Conservation (phyloP, 805 yeast species). For the Candida nitratophila region DNA sequence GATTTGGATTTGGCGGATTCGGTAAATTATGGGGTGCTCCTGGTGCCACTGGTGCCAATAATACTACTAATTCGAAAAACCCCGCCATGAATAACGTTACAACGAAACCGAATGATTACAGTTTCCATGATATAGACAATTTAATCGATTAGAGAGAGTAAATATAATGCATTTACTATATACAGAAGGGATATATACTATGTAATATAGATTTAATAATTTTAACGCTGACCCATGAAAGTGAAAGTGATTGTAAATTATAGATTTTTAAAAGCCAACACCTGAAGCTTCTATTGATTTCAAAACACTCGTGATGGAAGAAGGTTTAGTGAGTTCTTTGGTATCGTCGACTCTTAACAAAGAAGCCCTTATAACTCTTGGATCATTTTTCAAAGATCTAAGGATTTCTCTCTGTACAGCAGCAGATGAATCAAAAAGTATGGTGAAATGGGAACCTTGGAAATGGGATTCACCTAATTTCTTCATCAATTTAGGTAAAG, state of each 20-base stretch:
- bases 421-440: constrained; percentile 82
- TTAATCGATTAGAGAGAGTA: constrained; percentile 9
- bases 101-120: constrained; percentile 2
- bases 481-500: constrained; percentile 72
- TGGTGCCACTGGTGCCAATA: not conserved
- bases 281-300: constrained; percentile 12
- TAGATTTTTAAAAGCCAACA: not conserved
- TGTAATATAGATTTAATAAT: no score
- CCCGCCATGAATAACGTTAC: not conserved
- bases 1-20: not conserved
- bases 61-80: no score
- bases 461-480: constrained; percentile 86
- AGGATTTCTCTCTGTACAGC: constrained; percentile 81
- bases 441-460: constrained; percentile 81
- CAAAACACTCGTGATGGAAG: constrained; percentile 44
- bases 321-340: constrained; percentile 46
- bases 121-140: constrained; percentile 15
- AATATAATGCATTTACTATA: not conserved
- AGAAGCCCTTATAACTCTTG: constrained; percentile 79
- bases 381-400: constrained; percentile 77
- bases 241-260: not conserved
- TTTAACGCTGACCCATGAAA: no score
- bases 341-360: constrained; percentile 57
- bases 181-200: no score
- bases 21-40: not conserved